Conservation (phyloP, 306 rosid species). For the Prinsepia uniflora region DNA sequence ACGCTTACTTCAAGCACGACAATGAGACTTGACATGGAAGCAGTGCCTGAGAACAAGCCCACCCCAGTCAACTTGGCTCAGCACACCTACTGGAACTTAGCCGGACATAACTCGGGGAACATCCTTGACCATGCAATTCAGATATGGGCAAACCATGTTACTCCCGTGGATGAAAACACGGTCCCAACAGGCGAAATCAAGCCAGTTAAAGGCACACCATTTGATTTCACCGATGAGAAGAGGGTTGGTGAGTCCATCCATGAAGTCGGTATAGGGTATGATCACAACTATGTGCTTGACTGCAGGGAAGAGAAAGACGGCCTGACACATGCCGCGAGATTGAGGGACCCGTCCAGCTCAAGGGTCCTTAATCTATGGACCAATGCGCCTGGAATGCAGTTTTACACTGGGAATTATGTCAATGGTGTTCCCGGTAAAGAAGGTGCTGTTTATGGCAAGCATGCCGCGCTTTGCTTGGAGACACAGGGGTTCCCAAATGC, state of each 20-base stretch:
- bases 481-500: slow-evolving; percentile 96
- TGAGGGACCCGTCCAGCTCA: slow-evolving; percentile 74
- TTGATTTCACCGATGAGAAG: slow-evolving; percentile 71
- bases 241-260: slow-evolving; percentile 61
- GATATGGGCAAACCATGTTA: slow-evolving; percentile 61
- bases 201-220: slow-evolving; percentile 72
- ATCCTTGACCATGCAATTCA: slow-evolving; percentile 70
- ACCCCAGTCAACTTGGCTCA: slow-evolving; percentile 83
- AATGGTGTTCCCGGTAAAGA: slow-evolving; percentile 60
- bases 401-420: slow-evolving; percentile 88
- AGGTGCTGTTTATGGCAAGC: slow-evolving; percentile 71
- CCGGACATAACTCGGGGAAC: slow-evolving; percentile 74
- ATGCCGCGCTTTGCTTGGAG: slow-evolving; percentile 84
- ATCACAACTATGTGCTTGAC: slow-evolving; percentile 82
- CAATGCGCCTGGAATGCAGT: slow-evolving; percentile 82
- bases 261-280: slow-evolving; percentile 79
- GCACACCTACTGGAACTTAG: slow-evolving; percentile 90
- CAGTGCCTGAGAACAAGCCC: slow-evolving; percentile 71
- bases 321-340: slow-evolving; percentile 74
- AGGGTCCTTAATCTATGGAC: slow-evolving; percentile 88
- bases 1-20: slow-evolving; percentile 69
- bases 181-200: slow-evolving; percentile 79
- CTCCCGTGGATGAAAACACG: slow-evolving; percentile 63
- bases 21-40: slow-evolving; percentile 93
- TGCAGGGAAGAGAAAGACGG: slow-evolving; percentile 62